Evolutionary conservation across 2,329 filamentous ascomycete genomes (phyloP), one percentile per base, ranked within the genome.

Genomic region (Fusarium mangiferae): DNA sequence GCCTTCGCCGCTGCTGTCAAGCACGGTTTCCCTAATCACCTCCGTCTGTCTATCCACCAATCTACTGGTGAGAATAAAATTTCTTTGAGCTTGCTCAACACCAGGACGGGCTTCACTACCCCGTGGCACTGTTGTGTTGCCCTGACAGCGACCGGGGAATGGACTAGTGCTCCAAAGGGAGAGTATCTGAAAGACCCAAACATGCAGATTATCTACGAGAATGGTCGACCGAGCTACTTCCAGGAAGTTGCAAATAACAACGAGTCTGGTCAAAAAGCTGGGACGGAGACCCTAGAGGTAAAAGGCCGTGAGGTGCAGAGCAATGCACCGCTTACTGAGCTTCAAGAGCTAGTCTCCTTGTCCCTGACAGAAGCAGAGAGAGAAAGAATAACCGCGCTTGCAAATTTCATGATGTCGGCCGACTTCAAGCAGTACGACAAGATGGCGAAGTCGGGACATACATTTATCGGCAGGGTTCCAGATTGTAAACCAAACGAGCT

Each of bases 11-110:
- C 64, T 2, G 80, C 80, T 20, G 73, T 81, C 35, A 75, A 78
- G 26, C 30, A 73, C 6, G 68, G 61, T 1, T 81, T 79, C 35
- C 77, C 78, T 1, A 48, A 77, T 44, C 65, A 81, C 12, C 54
- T 81, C 3, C 74, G 80, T 4, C 77, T 81, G 3, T 80, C 78
- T 3, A 81, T 81, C 7, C 80, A 81, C 18, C 72, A 79, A 9
- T 81, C 80, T 0, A 72, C 75, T 1, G 79, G 73, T 0, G 75
- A 72, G 3, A 64, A 75, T 35, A 81, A 81, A 41, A 56, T 81
- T 4, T 81, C 78, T 1, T 30, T 81, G 22, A 74, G 78, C 15
- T 64, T 81, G 8, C 74, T 81, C 18, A 73, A 77, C 61, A 81
- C 80, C 28, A 76, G 74, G 26, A 80, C 78, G 0, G 76, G 76